A percentile compares a stretch with the other conserved stretches of the same genome.
These are phyloP conservation scores for Fusarium xylarioides DNA, from an alignment of 2,329 filamentous ascomycete species.

Conservation along the genomic window DNA sequence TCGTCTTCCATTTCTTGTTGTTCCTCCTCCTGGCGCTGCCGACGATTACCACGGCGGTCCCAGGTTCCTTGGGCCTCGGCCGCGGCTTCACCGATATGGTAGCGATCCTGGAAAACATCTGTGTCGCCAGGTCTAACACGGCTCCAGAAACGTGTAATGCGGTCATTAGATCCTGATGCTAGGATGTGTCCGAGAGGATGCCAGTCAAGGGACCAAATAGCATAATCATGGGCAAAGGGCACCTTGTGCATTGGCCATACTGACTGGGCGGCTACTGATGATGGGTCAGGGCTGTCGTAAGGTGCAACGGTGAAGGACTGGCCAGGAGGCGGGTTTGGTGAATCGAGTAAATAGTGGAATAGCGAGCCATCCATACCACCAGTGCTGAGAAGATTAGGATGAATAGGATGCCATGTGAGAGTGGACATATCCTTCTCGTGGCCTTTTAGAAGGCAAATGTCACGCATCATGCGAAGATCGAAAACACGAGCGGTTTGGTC, in stretches of 20 bases:
- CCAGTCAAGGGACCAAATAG: slow-evolving; percentile 98
- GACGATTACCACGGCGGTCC: slow-evolving; percentile 80
- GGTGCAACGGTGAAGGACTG: slow-evolving; percentile 77
- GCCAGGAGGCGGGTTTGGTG: slow-evolving; percentile 84
- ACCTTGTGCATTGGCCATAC: slow-evolving; percentile 91
- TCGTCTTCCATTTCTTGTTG: slow-evolving; percentile 95
- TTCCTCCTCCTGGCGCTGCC: slow-evolving; percentile 88
- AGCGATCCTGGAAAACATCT: slow-evolving; percentile 87
- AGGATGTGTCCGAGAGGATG: slow-evolving; percentile 96
- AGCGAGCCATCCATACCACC: slow-evolving; percentile 90
- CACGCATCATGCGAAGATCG: slow-evolving; percentile 97
- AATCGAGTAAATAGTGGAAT: slow-evolving; percentile 94
- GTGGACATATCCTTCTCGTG: slow-evolving; percentile 97
- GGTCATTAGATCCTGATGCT: slow-evolving; percentile 94
- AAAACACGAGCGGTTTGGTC: slow-evolving; percentile 95
- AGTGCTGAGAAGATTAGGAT: slow-evolving; percentile 87
- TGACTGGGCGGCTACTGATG: slow-evolving; percentile 84
- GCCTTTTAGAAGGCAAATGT: slow-evolving; percentile 90
- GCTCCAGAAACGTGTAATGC: slow-evolving; percentile 97
- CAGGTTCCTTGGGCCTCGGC: slow-evolving; percentile 96
- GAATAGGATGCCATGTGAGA: slow-evolving; percentile 91
- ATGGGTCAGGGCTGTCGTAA: slow-evolving; percentile 84
- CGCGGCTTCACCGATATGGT: slow-evolving; percentile 93
- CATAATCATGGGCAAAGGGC: slow-evolving; percentile 89
- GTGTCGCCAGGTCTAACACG: slow-evolving; percentile 86